Evolutionary conservation across 495 filamentous ascomycete species (phyloP).

Genomic region (Talaromyces trachyspermus): DNA sequence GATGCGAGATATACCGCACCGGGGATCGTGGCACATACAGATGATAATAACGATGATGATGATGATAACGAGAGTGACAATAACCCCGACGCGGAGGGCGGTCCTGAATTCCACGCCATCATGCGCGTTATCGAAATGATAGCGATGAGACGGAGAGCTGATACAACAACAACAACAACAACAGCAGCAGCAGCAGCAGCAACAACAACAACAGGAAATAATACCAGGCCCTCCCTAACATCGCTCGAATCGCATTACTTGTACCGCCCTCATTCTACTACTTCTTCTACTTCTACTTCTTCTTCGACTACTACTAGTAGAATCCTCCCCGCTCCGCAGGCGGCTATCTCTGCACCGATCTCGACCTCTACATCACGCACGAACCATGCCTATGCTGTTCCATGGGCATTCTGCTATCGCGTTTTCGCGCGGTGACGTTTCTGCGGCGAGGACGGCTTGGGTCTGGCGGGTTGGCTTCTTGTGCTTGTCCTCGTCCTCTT

Average conservation of each 20-base stretch:
- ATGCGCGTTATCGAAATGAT: slow-evolving; percentile 87
- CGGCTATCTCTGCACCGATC: slow-evolving; percentile 89
- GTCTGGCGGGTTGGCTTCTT: slow-evolving; percentile 34
- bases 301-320: slow-evolving; percentile 15
- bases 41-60: slow-evolving; percentile 12
- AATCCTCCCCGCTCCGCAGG: slow-evolving; percentile 43
- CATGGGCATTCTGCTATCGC: slow-evolving; percentile 89
- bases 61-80: slow-evolving; percentile 32
- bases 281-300: not conserved
- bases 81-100: too few relatives aligned
- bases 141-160: slow-evolving; percentile 48
- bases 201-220: slow-evolving; percentile 31
- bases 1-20: slow-evolving; percentile 61
- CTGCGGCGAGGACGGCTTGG: slow-evolving; percentile 41
- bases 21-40: not conserved
- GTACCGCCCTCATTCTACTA: slow-evolving; percentile 12
- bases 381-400: slow-evolving; percentile 95
- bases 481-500: too few relatives aligned
- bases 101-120: slow-evolving; percentile 72
- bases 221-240: slow-evolving; percentile 20
- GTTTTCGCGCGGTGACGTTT: slow-evolving; percentile 80
- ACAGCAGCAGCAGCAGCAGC: slow-evolving; percentile 5
- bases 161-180: slow-evolving; percentile 3
- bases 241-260: slow-evolving; percentile 33
- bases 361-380: slow-evolving; percentile 87